Evolutionary conservation across 805 yeast genomes (phyloP).

Genomic region (Metschnikowia rubicola): DNA sequence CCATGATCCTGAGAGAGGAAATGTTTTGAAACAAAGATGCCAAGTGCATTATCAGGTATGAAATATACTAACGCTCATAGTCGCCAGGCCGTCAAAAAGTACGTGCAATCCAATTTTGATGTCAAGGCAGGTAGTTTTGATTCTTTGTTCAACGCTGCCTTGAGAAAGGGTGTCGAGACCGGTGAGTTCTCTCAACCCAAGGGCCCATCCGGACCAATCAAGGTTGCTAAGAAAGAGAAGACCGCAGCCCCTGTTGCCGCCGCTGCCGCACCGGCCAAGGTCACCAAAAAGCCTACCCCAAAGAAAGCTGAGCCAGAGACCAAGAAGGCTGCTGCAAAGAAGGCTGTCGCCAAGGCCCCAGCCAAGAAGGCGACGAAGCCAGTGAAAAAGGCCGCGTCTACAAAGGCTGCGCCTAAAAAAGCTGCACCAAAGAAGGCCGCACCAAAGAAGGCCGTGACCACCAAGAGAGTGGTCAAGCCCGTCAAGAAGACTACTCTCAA

Average conservation of each 20-base stretch:
- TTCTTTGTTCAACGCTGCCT: constrained; percentile 69
- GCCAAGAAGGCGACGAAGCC: constrained; percentile 7
- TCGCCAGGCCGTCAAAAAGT: constrained; percentile 86
- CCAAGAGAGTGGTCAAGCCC: constrained; percentile 9
- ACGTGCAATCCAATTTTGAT: constrained; percentile 61
- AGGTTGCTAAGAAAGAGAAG: constrained; percentile 48
- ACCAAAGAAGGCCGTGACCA: background rate
- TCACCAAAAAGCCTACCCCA: constrained; percentile 9
- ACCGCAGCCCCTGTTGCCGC: constrained; percentile 5
- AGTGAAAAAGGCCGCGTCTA: constrained; percentile 1
- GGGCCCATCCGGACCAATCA: constrained; percentile 86
- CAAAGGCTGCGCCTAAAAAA: constrained; percentile 2
- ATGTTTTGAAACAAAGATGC: no score
- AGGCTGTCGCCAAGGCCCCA: constrained; percentile 3
- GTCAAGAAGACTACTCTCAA: constrained; percentile 9
- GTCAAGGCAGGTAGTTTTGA: constrained; percentile 66
- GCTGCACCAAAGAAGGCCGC: constrained; percentile 8
- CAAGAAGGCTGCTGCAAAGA: constrained; percentile 7
- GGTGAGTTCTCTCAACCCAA: constrained; percentile 81
- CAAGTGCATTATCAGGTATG: no score
- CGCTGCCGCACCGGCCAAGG: constrained; percentile 2
- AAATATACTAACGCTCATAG: constrained; percentile 33
- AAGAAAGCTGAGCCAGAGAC: constrained; percentile 6
- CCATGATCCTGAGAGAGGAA: no score
- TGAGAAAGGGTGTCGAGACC: constrained; percentile 75